Evolutionary conservation across 805 yeast genomes (phyloP).

Genomic region (Yueomyces sp.): DNA sequence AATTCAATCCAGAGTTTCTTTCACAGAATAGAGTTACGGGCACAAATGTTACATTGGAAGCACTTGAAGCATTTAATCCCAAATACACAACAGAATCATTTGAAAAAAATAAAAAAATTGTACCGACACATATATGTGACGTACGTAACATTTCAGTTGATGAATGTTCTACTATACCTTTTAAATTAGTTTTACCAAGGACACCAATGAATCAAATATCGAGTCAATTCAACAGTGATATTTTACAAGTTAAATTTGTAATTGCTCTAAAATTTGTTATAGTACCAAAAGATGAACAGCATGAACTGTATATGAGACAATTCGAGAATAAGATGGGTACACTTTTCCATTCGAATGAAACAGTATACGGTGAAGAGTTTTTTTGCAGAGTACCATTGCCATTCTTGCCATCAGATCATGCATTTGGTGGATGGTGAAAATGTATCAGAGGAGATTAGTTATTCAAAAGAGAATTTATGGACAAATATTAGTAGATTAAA

Average conservation of each 20-base stretch:
- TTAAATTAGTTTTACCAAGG: slow-evolving; percentile 19
- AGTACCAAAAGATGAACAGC: slow-evolving; percentile 10
- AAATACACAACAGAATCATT: slow-evolving; percentile 11
- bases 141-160: slow-evolving; percentile 22
- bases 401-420: slow-evolving; percentile 32
- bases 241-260: slow-evolving; percentile 29
- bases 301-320: slow-evolving; percentile 4
- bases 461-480: too few relatives aligned
- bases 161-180: slow-evolving; percentile 13
- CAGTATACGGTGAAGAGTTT: slow-evolving; percentile 28
- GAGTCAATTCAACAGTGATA: slow-evolving; percentile 28
- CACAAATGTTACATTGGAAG: slow-evolving; percentile 23
- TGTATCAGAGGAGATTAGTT: too few relatives aligned
- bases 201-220: slow-evolving; percentile 25
- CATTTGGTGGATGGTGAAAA: slow-evolving; percentile 34
- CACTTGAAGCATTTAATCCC: slow-evolving; percentile 25
- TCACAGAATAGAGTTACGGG: slow-evolving; percentile 26
- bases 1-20: slow-evolving; percentile 18
- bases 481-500: too few relatives aligned
- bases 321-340: slow-evolving; percentile 27
- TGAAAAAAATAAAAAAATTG: slow-evolving; percentile 10
- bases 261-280: slow-evolving; percentile 26
- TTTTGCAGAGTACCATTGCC: slow-evolving; percentile 32
- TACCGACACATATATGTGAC: slow-evolving; percentile 8
- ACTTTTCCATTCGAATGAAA: slow-evolving; percentile 22